phyloP scores from a whole-genome alignment of 768 basidiomycete species.

The Phanerochaete carnosa region DNA sequence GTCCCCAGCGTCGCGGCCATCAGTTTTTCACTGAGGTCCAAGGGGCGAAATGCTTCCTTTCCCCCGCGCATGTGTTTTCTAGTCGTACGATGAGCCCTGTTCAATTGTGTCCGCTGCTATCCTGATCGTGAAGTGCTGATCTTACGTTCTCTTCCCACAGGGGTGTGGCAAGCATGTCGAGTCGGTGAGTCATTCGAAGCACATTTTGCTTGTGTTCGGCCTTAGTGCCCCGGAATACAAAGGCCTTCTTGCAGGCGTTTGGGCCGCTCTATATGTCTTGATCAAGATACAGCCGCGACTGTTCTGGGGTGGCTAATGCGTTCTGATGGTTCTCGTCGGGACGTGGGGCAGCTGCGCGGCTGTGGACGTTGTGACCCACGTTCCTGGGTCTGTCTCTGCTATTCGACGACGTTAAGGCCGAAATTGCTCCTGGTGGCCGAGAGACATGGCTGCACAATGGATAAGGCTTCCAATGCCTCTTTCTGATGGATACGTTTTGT shows the following conservation, averaged over 20 bases:
- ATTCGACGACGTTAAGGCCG: not conserved
- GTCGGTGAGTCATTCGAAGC: conserved; percentile 40
- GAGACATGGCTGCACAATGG: not conserved
- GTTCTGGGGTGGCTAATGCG: not conserved
- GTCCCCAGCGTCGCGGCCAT: not conserved
- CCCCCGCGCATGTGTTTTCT: not conserved
- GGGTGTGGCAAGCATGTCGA: conserved; percentile 72
- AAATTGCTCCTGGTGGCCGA: not conserved
- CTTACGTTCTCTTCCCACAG: conserved; percentile 35
- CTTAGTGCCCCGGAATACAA: not conserved
- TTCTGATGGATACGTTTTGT: conserved; percentile 9
- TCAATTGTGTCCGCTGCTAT: conserved; percentile 4
- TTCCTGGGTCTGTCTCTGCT: conserved; percentile 2
- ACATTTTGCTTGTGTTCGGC: not conserved
- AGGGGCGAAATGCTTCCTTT: not conserved
- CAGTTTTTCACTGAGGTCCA: not conserved
- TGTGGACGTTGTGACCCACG: not conserved
- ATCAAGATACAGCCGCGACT: not conserved
- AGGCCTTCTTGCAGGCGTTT: not conserved
- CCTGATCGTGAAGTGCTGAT: conserved; percentile 6
- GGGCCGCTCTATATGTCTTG: conserved; percentile 2
- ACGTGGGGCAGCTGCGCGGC: not conserved
- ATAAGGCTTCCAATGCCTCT: not conserved
- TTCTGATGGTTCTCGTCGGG: conserved; percentile 3
- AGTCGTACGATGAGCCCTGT: not conserved